Percentiles rank a stretch among this genome's conserved stretches.
Conservation (phyloP, 2,329 filamentous ascomycete genomes). For the Drechslerella dactyloides region DNA sequence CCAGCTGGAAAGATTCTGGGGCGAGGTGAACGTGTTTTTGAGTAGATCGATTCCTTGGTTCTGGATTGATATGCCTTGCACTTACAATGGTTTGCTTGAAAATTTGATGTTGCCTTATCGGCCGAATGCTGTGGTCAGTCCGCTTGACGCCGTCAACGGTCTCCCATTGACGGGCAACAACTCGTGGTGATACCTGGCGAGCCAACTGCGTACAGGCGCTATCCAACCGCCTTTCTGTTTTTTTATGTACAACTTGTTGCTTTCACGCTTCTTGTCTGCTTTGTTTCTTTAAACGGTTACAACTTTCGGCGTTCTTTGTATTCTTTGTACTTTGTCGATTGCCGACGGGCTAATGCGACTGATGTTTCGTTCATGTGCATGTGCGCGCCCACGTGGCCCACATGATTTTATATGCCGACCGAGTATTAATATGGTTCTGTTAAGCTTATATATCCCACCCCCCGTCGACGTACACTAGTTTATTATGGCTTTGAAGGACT, state of each 20-base stretch:
- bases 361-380: constrained; percentile 3
- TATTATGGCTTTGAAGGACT: too few relatives aligned
- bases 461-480: too few relatives aligned
- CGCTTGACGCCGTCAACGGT: constrained; percentile 6
- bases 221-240: constrained; percentile 14
- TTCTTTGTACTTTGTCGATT: constrained; percentile 3
- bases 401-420: neutral
- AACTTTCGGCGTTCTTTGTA: neutral
- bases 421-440: neutral
- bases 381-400: constrained; percentile 35
- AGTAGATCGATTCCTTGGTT: constrained; percentile 46
- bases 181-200: constrained; percentile 6
- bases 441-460: neutral
- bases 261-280: constrained; percentile 3
- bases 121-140: constrained; percentile 16
- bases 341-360: constrained; percentile 3
- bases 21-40: constrained; percentile 40
- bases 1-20: constrained; percentile 42
- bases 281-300: constrained; percentile 3
- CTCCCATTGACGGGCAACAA: constrained; percentile 20
- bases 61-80: constrained; percentile 46
- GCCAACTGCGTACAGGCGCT: constrained; percentile 19
- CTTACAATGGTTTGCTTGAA: constrained; percentile 23
- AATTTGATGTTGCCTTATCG: constrained; percentile 13
- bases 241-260: neutral